Evolutionary conservation across 192 early-diverging fungal genomes (phyloP), one percentile per base, ranked within the genome.

Genomic region (Entomortierella chlamydospora): DNA sequence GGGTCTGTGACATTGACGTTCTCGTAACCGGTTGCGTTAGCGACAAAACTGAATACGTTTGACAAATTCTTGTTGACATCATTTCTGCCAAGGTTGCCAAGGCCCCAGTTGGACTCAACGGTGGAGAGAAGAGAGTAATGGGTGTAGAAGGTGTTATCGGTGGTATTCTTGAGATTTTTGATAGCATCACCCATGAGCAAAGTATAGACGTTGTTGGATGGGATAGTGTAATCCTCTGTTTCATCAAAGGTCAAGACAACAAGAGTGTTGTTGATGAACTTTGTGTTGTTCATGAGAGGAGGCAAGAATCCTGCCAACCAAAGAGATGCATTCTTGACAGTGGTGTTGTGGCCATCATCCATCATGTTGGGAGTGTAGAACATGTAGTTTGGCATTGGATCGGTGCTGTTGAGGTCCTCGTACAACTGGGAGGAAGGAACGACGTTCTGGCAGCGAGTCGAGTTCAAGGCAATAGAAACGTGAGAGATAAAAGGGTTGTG

Each of bases 401-500:
- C 61, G 22, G 45, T 47, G 45, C 29, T 39, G 3, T 83, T 70
- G 37, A 87, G 69, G 67, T 94, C 93, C 18, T 52, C 73, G 30
- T 76, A 72, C 31, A 93, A 64, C 72, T 93, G 85, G 30, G 73
- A 68, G 15, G 82, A 64, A 53, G 73, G 73, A 13, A 93, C 91
- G 55, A 93, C 86, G 6, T 90, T 61, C 51, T 84, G 84, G 72
- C 91, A 91, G 18, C 88, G 81, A 28, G 86, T 65, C 11, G 85
- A n/a, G 77, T 91, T 87, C 41, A 33, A 70, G 23, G 64, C 50
- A 58, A 94, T 89, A 43, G 72, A 76, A 52, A 65, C 83, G 64
- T 89, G 88, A 29, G 81, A 84, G 45, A 91, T 85, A 70, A 94
- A 92, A 11, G 93, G 93, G 71, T 91, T 91, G 81, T 94, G 93